phyloP scores from a whole-genome alignment of 805 yeast genomes.

The Allodekkera sacchari region DNA sequence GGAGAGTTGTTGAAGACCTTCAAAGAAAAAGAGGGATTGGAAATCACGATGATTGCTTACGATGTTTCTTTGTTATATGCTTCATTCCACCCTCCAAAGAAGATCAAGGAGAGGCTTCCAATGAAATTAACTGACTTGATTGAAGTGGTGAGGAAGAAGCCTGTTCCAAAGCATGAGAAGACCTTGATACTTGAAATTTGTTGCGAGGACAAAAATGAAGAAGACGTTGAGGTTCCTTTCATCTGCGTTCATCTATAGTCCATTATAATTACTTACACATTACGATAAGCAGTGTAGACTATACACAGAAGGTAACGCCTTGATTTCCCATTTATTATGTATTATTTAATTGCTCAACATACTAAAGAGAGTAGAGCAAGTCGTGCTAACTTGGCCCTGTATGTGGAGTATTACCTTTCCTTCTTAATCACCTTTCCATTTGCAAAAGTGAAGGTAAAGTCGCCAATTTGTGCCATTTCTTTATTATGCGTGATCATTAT shows the following conservation, averaged over 20 bases:
- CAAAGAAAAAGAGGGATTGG: conserved; percentile 74
- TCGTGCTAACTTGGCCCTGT: no score
- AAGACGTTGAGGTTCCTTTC: conserved; percentile 93
- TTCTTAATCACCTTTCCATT: conserved; percentile 40
- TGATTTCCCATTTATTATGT: neutral
- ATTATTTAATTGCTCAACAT: neutral
- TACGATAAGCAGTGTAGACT: neutral
- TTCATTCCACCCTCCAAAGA: conserved; percentile 87
- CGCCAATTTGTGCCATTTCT: conserved; percentile 55
- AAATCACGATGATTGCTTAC: conserved; percentile 83
- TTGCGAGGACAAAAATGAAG: conserved; percentile 86
- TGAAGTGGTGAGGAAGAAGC: conserved; percentile 79
- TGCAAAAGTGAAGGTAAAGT: conserved; percentile 38
- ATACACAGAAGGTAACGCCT: neutral
- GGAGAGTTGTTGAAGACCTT: conserved; percentile 62
- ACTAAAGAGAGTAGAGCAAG: no score
- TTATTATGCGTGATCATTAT: conserved; percentile 69
- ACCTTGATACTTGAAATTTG: conserved; percentile 83
- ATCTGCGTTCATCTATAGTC: conserved; percentile 49
- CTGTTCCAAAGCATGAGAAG: conserved; percentile 62
- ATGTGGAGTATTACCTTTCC: conserved; percentile 17
- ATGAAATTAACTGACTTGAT: conserved; percentile 68
- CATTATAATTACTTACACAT: neutral
- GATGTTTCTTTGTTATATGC: conserved; percentile 89
- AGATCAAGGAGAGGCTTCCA: conserved; percentile 66